Evolutionary conservation across 2,329 filamentous ascomycete species (phyloP).

Genomic region (Diaporthe capsici): DNA sequence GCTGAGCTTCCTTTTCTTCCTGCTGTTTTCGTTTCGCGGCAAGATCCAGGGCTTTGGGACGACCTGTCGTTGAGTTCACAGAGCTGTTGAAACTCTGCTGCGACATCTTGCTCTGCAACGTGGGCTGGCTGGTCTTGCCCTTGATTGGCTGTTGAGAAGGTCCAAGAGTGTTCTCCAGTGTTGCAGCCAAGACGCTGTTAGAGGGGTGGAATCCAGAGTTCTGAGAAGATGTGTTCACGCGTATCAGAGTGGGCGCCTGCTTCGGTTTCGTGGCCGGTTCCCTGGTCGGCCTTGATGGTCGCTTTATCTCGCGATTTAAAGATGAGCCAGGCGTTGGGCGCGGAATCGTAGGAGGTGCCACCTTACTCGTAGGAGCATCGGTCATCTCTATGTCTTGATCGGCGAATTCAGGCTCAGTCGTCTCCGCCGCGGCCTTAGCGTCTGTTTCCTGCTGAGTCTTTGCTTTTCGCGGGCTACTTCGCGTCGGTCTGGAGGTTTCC

Average conservation of each 20-base stretch:
- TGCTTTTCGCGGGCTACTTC: constrained; percentile 67
- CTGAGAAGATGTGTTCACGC: constrained; percentile 77
- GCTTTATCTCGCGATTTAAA: constrained; percentile 68
- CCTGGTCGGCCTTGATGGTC: constrained; percentile 74
- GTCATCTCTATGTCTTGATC: constrained; percentile 68
- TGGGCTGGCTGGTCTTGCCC: constrained; percentile 77
- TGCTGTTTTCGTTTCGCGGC: constrained; percentile 87
- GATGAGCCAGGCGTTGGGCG: constrained; percentile 64
- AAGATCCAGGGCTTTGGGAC: constrained; percentile 79
- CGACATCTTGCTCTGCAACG: constrained; percentile 71
- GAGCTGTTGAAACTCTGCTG: constrained; percentile 75
- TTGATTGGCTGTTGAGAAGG: constrained; percentile 61
- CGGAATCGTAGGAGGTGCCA: constrained; percentile 70
- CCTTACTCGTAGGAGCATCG: constrained; percentile 68
- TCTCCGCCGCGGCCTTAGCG: constrained; percentile 50
- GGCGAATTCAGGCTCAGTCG: constrained; percentile 50
- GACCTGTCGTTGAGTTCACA: constrained; percentile 69
- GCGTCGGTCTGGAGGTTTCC: constrained; percentile 59
- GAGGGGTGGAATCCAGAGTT: constrained; percentile 72
- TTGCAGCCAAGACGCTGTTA: constrained; percentile 70
- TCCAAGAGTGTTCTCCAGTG: constrained; percentile 68
- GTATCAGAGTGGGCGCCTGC: constrained; percentile 79
- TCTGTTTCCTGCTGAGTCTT: constrained; percentile 50
- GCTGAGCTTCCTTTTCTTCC: constrained; percentile 84
- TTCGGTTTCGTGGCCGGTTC: constrained; percentile 71